Percentiles rank a stretch among this genome's conserved stretches.
Conservation (phyloP, 257 asterid genomes). For the Catharanthus roseus region DNA sequence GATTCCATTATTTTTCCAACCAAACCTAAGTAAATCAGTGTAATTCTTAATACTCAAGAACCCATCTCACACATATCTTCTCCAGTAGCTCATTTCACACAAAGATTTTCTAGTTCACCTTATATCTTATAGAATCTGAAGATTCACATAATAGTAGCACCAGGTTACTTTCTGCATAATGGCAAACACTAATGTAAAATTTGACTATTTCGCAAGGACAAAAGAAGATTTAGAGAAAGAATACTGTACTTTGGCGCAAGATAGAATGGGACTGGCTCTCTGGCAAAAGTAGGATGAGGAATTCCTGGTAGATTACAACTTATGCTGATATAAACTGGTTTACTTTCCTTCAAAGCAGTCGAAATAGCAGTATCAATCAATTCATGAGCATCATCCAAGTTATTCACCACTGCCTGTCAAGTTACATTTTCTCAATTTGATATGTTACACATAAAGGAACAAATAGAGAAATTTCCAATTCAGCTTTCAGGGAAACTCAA, state of each 20-base stretch:
- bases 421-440: slow-evolving; percentile 6
- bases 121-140: too few species aligned
- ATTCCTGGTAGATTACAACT: slow-evolving; percentile 27
- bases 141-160: not conserved
- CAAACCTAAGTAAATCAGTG: not conserved
- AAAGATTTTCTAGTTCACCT: too few species aligned
- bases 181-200: not conserved
- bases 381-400: slow-evolving; percentile 29
- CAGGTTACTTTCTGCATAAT: not conserved
- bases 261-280: slow-evolving; percentile 30
- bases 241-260: slow-evolving; percentile 16
- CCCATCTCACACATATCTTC: too few species aligned
- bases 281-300: slow-evolving; percentile 32
- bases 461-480: not conserved
- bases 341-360: slow-evolving; percentile 32
- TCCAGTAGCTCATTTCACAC: too few species aligned
- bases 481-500: too few species aligned
- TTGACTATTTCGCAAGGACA: not conserved
- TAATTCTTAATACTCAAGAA: not conserved
- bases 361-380: slow-evolving; percentile 35
- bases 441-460: not conserved
- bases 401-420: slow-evolving; percentile 32
- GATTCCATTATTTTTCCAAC: not conserved
- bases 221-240: not conserved
- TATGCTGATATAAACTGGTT: slow-evolving; percentile 34